Base-by-base conservation (phyloP, 2,329 filamentous ascomycete genomes). In the Stachybotrys chlorohalonatus region DNA sequence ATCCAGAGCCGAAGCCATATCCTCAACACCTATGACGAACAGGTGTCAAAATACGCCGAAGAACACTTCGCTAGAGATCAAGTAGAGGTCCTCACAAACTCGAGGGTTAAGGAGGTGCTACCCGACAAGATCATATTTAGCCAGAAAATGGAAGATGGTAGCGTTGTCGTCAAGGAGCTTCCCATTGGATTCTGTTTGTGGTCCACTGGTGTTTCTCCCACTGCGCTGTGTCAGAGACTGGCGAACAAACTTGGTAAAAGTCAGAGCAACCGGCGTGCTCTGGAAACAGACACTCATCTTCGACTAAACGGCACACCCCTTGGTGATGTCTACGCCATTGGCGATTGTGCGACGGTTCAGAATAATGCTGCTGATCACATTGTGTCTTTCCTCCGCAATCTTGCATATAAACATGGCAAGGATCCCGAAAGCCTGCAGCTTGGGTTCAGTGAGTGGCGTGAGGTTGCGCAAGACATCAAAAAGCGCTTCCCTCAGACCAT, bases 1-100 rank as follows among this genome's bases (percentile, higher is more conserved):
- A 96, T 99, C 58, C 94, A 99, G 68, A 95, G 90, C 64, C 84
- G 94, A 56, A 86, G 88, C 47, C 94, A 99, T 63, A 99, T 99
- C 59, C 78, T 99, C 32, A 99, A 99, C 74, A 99, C 94, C 0
- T 99, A 99, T 67, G 94, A 99, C 60, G 94, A 99, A 73, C 87
- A 90, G 0, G 80, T 99, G 1, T 96, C 92, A 11, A 85, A 85
- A 66, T 99, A 95, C 67, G 93, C 94, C 17, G 94, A 99, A 72
- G 83, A 89, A 53, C 86, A 89, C 47, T 96, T 99, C 66, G 84
- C 88, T 16, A 90, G 94, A 64, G 94, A 99, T 68, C 85, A 92
- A 61, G 87, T 99, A 55, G 87, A 95, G 49, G 86, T 99, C 8
- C 80, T 96, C 60, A 96, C 92, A 53, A 97, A 96, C 70, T 86